Base-by-base conservation (phyloP, 2,329 filamentous ascomycete species). In the Colletotrichum tofieldiae region DNA sequence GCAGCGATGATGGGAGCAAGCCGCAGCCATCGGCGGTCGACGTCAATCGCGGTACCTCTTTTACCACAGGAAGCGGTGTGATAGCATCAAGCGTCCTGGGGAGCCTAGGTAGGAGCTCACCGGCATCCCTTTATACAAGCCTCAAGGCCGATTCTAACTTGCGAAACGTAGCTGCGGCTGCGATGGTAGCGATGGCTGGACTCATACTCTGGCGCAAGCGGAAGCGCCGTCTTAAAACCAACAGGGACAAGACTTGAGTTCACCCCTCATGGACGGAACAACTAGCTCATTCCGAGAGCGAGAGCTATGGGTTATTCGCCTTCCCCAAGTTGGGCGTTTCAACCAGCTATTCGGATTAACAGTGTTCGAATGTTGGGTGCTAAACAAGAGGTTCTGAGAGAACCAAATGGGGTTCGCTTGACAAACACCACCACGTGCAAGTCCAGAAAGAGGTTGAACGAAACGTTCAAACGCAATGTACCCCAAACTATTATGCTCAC, bases 11-110 rank as follows among this genome's bases (percentile, higher is more conserved):
- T 39, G 32, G 47, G 6, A 67, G 29, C 11, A 51, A 39, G 41
- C 55, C 54, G 18, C 52, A 56, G 14, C 63, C 63, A 26, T 58
- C 52, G 5, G 41, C 52, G n/a, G 23, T 49, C 9, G 32, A 37
- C 1, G 29, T 51, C 7, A 65, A 32, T 2, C 23, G 39, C 5
- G 55, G 45, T 5, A 32, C 39, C 11, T 47, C 55, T 3, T 67
- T 67, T 5, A 67, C 65, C n/a, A 67, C 55, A 3, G 45, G 45
- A 8, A 29, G 54, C 12, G 65, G 55, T 23, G 65, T 67, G 4
- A 55, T 52, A 20, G 65, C 49, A 4, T 47, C 62, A 0, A 56
- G 65, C 26, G 65, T 67, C 2, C 7, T 62, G 5, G 65, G 65
- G 9, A 47, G 65, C 39, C 43, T 67, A 37, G 65, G 65, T 55